phyloP scores from a whole-genome alignment of 2,329 filamentous ascomycete species.

The Cordyceps farinosa region DNA sequence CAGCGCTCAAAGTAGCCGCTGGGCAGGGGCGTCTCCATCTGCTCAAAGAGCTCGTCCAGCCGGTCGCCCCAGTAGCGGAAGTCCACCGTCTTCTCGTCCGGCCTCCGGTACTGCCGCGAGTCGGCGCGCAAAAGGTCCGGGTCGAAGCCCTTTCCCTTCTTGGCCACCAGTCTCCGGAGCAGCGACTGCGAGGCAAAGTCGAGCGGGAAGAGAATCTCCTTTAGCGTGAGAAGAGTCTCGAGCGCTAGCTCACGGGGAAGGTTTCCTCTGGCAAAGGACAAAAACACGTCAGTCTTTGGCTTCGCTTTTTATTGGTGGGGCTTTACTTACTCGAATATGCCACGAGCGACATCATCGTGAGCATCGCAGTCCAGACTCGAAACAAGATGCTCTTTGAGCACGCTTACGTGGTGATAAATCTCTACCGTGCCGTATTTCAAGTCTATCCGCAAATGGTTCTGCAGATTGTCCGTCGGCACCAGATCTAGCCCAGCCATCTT shows the following conservation, averaged over 20 bases:
- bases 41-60: constrained; percentile 20
- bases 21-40: constrained; percentile 22
- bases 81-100: constrained; percentile 16
- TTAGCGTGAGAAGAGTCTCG: constrained; percentile 19
- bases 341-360: not conserved
- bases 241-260: constrained; percentile 20
- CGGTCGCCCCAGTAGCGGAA: constrained; percentile 19
- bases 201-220: constrained; percentile 21
- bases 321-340: not conserved
- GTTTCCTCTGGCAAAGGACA: constrained; percentile 13
- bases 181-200: constrained; percentile 19
- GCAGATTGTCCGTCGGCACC: constrained; percentile 16
- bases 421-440: constrained; percentile 3
- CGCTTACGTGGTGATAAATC: constrained; percentile 18
- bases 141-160: constrained; percentile 13
- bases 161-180: constrained; percentile 13
- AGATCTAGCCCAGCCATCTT: constrained; percentile 16
- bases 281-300: not conserved
- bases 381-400: constrained; percentile 16
- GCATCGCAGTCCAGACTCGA: not conserved
- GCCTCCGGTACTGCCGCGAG: constrained; percentile 4
- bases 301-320: no score
- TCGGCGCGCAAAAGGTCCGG: constrained; percentile 18
- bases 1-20: constrained; percentile 20
- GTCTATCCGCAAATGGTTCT: constrained; percentile 15